Base-by-base conservation (phyloP, 148 eudicot genomes). In the Pouteria glomerata region DNA sequence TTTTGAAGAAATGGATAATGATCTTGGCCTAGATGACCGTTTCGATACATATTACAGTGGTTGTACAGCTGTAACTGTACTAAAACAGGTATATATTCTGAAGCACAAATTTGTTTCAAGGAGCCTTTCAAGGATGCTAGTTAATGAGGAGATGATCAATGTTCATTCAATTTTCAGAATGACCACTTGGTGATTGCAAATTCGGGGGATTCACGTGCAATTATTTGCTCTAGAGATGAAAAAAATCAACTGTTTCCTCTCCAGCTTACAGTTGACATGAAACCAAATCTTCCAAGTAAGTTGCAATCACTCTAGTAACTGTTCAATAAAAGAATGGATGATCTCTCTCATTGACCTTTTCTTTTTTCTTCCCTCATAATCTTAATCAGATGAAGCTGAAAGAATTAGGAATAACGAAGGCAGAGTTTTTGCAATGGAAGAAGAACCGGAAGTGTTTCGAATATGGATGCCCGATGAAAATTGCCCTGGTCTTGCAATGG, bases 401-500 rank as follows among this genome's bases (percentile, higher is more conserved):
- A 76, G 98, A 71, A 84, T 91, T 11, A 79, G 23, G 56, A 73
- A 77, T 2, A 75, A 88, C 39, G 78, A 74, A 16, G 97, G 97
- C 1, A 82, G 98, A 81, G 87, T 94, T 0, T 81, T 84, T 44
- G 85, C 96, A 30, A 81, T 87, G 61, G 84, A 83, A 0, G 82
- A 80, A 50, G 96, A 94, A 71, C 85, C 93, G 12, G 78, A 72
- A 34, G 87, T 94, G 34, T 85, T 80, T 62, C 77, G 97, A 45
- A 68, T 91, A 39, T 93, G 97, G 98, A 74, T 86, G 80, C 97
- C 95, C 3, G 80, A 91, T 56, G 86, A 85, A 71, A 84, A 89
- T 50, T 80, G 81, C 81, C 97, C 98, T 6, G 98, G 98, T 8
- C 89, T 94, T 6, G 98, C 98, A 47, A 94, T 91, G 97, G 83